Evolutionary conservation across 2,329 filamentous ascomycete genomes (phyloP).

Genomic region (Fusarium setosum): DNA sequence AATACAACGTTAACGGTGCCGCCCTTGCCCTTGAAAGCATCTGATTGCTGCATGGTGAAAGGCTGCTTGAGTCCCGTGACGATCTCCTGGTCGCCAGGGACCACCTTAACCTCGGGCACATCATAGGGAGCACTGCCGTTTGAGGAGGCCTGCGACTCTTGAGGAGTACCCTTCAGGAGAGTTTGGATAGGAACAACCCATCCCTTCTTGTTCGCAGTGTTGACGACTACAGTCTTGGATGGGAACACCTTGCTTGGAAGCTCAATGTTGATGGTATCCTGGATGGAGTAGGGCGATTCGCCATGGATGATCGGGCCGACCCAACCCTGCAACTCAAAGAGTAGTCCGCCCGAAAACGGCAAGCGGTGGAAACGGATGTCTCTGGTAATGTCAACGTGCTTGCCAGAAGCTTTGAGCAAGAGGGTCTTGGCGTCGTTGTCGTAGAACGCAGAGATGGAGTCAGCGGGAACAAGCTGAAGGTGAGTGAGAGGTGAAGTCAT

Average conservation of each 20-base stretch:
- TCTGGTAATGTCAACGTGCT: constrained; percentile 4
- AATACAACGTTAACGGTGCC: constrained; percentile 11
- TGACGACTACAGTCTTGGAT: constrained; percentile 19
- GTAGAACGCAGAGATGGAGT: constrained; percentile 14
- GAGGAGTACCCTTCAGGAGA: not conserved
- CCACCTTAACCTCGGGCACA: constrained; percentile 9
- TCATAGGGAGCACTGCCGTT: not conserved
- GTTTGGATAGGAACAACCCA: constrained; percentile 19
- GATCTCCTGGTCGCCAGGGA: constrained; percentile 2
- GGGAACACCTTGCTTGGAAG: constrained; percentile 10
- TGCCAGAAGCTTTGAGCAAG: constrained; percentile 14
- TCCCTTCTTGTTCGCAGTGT: constrained; percentile 17
- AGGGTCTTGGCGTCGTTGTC: constrained; percentile 11
- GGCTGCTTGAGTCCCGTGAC: not conserved
- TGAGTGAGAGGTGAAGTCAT: constrained; percentile 11
- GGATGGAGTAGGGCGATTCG: constrained; percentile 9
- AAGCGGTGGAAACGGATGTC: constrained; percentile 13
- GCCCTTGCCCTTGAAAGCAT: constrained; percentile 15
- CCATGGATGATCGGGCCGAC: constrained; percentile 7
- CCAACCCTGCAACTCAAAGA: constrained; percentile 15
- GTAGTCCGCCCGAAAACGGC: constrained; percentile 18
- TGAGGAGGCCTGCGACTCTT: not conserved
- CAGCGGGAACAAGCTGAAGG: constrained; percentile 14
- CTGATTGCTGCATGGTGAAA: constrained; percentile 13
- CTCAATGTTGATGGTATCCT: constrained; percentile 10